phyloP scores from a whole-genome alignment of 169 alveolate genomes.

The Cryptosporidium baileyi region DNA sequence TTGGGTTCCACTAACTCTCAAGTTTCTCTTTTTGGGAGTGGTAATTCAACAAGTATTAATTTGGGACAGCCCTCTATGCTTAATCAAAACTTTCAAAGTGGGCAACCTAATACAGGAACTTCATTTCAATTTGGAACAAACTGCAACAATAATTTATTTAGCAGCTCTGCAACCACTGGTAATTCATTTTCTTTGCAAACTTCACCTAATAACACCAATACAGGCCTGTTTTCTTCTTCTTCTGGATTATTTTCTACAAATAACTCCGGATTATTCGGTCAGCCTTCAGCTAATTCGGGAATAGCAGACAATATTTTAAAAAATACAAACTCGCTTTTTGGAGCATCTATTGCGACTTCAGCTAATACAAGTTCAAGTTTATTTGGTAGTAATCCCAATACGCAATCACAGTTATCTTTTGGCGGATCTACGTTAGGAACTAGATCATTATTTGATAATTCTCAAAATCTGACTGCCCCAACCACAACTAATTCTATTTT shows the following conservation, averaged over 20 bases:
- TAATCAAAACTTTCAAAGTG: background rate
- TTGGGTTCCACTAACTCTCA: background rate
- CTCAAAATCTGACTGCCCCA: background rate
- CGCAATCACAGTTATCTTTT: conserved; percentile 9
- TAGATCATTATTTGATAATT: background rate
- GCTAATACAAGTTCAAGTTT: background rate
- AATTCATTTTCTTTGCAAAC: conserved; percentile 11
- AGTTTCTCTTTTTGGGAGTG: background rate
- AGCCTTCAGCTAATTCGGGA: background rate
- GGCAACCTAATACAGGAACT: background rate
- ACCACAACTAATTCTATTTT: background rate
- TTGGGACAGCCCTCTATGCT: conserved; percentile 22
- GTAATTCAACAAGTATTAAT: background rate
- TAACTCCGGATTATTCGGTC: background rate
- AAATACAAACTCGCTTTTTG: conserved; percentile 11
- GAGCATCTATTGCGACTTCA: background rate
- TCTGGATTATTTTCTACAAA: conserved; percentile 6
- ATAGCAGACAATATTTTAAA: background rate
- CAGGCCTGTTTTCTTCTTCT: conserved; percentile 41
- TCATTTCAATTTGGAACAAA: conserved; percentile 28
- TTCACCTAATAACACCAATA: background rate
- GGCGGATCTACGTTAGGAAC: background rate
- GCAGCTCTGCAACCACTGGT: background rate
- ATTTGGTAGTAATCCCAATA: background rate
- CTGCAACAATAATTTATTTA: background rate